Conservation (phyloP, 331 rosid genomes). For the Malus hybrid region DNA sequence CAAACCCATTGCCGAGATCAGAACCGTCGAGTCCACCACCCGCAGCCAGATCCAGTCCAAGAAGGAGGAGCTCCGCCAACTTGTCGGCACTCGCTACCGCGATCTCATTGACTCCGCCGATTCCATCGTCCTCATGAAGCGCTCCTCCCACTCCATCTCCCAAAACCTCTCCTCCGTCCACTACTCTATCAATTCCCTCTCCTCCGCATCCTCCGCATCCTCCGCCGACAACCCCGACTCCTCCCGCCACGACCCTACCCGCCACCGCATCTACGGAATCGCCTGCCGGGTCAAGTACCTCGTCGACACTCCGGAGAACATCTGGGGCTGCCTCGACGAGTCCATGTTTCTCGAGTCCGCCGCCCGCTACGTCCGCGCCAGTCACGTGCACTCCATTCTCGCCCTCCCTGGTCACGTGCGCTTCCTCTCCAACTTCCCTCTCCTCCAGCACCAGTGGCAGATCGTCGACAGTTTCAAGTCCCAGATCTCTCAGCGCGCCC, state of each 20-base stretch:
- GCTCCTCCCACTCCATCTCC: slow-evolving; percentile 55
- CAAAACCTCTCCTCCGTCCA: slow-evolving; percentile 57
- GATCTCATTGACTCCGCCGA: slow-evolving; percentile 83
- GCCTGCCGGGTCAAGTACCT: slow-evolving; percentile 93
- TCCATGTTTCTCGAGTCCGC: slow-evolving; percentile 87
- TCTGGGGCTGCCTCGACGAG: slow-evolving; percentile 92
- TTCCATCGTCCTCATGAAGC: slow-evolving; percentile 56
- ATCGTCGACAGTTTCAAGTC: slow-evolving; percentile 81
- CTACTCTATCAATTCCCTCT: slow-evolving; percentile 42
- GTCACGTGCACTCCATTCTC: slow-evolving; percentile 45
- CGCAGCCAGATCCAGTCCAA: slow-evolving; percentile 79
- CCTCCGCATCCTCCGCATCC: slow-evolving; percentile 7
- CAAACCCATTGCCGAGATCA: slow-evolving; percentile 71
- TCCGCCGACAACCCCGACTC: slow-evolving; percentile 3
- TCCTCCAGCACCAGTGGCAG: slow-evolving; percentile 95
- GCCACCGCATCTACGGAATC: slow-evolving; percentile 51
- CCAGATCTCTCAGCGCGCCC: slow-evolving; percentile 93
- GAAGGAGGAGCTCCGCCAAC: slow-evolving; percentile 5
- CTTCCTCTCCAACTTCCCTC: slow-evolving; percentile 58
- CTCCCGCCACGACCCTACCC: slow-evolving; percentile 27
- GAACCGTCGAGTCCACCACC: slow-evolving; percentile 53
- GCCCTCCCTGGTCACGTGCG: slow-evolving; percentile 12
- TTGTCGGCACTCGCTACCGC: too few species aligned
- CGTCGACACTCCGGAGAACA: slow-evolving; percentile 79
- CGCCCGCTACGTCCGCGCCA: slow-evolving; percentile 31